Evolutionary conservation across 73 alveolate species (phyloP).

Genomic region (Paramecium sonneborni): DNA sequence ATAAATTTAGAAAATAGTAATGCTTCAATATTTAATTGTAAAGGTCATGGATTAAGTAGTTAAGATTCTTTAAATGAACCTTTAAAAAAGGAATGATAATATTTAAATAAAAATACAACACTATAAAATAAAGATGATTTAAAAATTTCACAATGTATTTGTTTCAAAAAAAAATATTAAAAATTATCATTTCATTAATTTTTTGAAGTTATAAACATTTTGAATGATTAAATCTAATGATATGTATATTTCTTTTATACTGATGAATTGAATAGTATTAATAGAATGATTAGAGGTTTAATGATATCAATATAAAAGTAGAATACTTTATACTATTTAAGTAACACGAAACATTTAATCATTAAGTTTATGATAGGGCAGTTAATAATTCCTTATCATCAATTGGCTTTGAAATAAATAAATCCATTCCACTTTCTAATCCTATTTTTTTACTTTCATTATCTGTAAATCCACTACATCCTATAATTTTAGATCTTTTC

Average conservation of each 20-base stretch:
- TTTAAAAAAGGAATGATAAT: not conserved
- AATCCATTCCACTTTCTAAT: slow-evolving; percentile 18
- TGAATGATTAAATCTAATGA: too few relatives aligned
- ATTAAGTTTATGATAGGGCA: not conserved
- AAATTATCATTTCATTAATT: too few relatives aligned
- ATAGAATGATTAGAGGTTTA: too few relatives aligned
- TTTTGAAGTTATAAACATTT: too few relatives aligned
- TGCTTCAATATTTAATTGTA: not conserved
- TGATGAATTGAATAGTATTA: too few relatives aligned
- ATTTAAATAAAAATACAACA: too few relatives aligned
- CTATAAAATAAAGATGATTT: too few relatives aligned
- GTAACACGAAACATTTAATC: not conserved
- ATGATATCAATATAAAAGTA: too few relatives aligned
- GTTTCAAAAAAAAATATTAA: too few relatives aligned
- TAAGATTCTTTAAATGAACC: not conserved
- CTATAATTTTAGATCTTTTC: not conserved
- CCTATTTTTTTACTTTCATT: not conserved
- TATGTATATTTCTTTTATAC: too few relatives aligned
- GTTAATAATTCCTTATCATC: not conserved
- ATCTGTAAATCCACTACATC: slow-evolving; percentile 49
- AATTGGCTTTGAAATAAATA: not conserved
- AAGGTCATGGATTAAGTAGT: not conserved
- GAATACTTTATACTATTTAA: not conserved
- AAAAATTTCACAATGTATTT: too few relatives aligned
- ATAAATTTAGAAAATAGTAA: not conserved